phyloP scores from a whole-genome alignment of 2,329 filamentous ascomycete genomes.

The Trichoderma arundinaceum region DNA sequence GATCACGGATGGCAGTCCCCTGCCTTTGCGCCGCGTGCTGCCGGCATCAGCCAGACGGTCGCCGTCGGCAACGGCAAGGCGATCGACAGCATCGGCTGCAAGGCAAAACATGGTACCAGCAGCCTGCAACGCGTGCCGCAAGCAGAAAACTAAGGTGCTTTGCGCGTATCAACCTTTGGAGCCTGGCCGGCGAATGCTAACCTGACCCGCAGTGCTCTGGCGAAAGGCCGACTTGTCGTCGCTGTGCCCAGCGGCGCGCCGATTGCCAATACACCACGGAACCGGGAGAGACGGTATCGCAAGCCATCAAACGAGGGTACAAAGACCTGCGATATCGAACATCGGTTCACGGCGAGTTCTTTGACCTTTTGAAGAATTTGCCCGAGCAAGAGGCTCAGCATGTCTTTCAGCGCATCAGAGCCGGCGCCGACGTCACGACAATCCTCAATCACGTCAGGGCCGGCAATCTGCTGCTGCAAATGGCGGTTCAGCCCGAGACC shows the following conservation, averaged over 20 bases:
- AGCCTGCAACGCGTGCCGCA: conserved; percentile 8
- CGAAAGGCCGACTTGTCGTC: conserved; percentile 2
- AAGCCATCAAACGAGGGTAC: neutral
- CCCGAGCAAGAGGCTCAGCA: neutral
- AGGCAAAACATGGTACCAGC: neutral
- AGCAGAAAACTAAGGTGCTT: conserved; percentile 2
- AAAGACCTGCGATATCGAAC: neutral
- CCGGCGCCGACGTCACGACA: neutral
- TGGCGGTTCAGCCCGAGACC: conserved; percentile 42
- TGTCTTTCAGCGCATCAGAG: conserved; percentile 13
- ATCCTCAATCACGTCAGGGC: conserved; percentile 43
- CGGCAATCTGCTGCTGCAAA: conserved; percentile 45
- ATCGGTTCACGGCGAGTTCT: neutral
- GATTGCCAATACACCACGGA: conserved; percentile 8
- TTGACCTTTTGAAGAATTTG: neutral
- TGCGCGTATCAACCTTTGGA: neutral
- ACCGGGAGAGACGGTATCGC: neutral
- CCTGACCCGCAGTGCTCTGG: neutral
- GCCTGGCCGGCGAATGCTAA: neutral
- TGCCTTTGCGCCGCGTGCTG: neutral
- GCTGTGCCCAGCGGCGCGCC: neutral
- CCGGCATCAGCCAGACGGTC: neutral
- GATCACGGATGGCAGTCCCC: neutral
- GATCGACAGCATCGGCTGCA: neutral
- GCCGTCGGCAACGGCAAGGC: neutral